Evolutionary conservation across 176 grass and related monocot species (phyloP).

Genomic region (Rhynchospora tenuis): DNA sequence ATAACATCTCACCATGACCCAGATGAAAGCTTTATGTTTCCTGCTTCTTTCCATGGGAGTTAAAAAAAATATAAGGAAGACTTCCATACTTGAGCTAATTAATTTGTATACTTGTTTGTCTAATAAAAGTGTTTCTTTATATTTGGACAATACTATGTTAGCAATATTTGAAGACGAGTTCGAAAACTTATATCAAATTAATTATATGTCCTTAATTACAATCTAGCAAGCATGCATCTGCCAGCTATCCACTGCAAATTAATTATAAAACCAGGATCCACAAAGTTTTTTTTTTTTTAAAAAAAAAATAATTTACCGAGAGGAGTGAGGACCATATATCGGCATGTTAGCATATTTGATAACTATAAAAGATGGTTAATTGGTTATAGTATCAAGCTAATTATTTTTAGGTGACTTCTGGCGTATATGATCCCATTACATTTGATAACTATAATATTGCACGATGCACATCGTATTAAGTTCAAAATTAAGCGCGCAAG

Average conservation of each 20-base stretch:
- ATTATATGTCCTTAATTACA: no score
- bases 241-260: background rate
- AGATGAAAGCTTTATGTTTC: conserved; percentile 36
- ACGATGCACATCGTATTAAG: background rate
- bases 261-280: background rate
- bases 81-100: background rate
- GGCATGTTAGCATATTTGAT: background rate
- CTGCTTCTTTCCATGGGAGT: background rate
- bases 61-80: background rate
- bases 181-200: background rate
- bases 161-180: background rate
- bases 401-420: background rate
- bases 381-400: background rate
- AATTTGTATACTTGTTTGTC: background rate
- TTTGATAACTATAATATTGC: no score
- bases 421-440: background rate
- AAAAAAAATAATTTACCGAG: background rate
- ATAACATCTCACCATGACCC: conserved; percentile 46
- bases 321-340: background rate
- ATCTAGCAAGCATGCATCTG: no score
- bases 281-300: background rate
- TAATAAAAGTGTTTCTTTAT: background rate
- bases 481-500: background rate
- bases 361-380: background rate
- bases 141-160: background rate